Evolutionary conservation across 345 rosid species (phyloP), one percentile per base, ranked within the genome.

Genomic region (Conringia planisiliqua): DNA sequence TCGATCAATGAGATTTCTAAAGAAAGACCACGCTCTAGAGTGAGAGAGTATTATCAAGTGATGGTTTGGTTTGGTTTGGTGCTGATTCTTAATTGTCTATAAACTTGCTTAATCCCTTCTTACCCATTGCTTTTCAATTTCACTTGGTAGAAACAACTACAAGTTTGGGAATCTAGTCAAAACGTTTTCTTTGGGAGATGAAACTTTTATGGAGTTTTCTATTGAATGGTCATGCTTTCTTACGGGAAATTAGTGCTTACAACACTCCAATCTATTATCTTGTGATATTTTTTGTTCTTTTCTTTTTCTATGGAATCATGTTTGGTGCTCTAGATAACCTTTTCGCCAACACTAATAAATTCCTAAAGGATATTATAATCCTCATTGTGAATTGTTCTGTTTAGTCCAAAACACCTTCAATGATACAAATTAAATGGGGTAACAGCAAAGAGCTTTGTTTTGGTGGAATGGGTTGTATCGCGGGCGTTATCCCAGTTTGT

Each of bases 391-490:
- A 85, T 62, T 83, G 81, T 86, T 44, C 74, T 81, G 27, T 81
- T 85, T 71, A 76, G 77, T 42, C 82, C 83, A 20, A 12, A 1
- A 82, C 86, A 0, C 86, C 88, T 35, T 85, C 86, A 4, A 79
- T 79, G 83, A 75, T 83, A 81, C 48, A 78, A 72, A 70, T 81
- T 68, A 83, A 81, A 52, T 79, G 86, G 83, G 86, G 83, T 9
- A 83, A 85, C 70, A 79, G 81, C 9, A 66, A 66, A 68, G 18
- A 83, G 88, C 73, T 85, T n/a, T 51, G 81, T 83, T 52, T 74
- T 83, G 81, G 86, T 3, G 81, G 79, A 2, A 83, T 81, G 88
- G 88, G 88, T 0, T 79, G 86, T 7, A 79, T 79, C 48, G 85
- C 83, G 0, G 86, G 86, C 7, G 79, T 84, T 32, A 82, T 84